A percentile compares a stretch with the other conserved stretches of the same genome.
Evolutionary conservation across 257 asterid species (phyloP).

Genomic region (Fraxinus quadrangulata): DNA sequence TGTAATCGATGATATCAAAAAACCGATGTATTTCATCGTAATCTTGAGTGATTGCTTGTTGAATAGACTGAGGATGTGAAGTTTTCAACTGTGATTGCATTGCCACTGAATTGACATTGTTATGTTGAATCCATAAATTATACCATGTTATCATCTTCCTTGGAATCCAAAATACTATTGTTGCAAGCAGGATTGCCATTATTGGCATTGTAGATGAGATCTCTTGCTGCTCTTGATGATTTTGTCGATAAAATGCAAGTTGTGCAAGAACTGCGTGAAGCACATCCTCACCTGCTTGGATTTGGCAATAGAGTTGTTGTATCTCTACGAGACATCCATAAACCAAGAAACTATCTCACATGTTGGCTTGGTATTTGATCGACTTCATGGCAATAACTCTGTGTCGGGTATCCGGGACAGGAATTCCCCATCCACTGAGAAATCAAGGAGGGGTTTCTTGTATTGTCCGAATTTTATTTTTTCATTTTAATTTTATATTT

Average conservation of each 20-base stretch:
- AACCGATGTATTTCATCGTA: slow-evolving; percentile 63
- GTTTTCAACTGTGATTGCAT: slow-evolving; percentile 49
- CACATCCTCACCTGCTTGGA: slow-evolving; percentile 60
- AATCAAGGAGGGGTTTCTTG: no score
- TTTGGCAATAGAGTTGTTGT: slow-evolving; percentile 45
- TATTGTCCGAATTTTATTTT: no score
- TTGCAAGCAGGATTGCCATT: slow-evolving; percentile 33
- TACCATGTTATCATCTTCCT: slow-evolving; percentile 41
- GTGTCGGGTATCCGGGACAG: slow-evolving; percentile 36
- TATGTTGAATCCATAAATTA: slow-evolving; percentile 53
- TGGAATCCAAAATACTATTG: slow-evolving; percentile 40
- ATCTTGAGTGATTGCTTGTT: slow-evolving; percentile 51
- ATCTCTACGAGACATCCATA: slow-evolving; percentile 63
- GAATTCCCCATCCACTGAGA: no score
- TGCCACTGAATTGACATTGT: slow-evolving; percentile 32
- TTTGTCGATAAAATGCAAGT: slow-evolving; percentile 54
- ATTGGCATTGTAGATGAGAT: slow-evolving; percentile 38
- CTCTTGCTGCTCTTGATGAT: slow-evolving; percentile 44
- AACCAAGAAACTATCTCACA: slow-evolving; percentile 67
- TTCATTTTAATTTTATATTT: no score
- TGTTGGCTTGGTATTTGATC: slow-evolving; percentile 68
- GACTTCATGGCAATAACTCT: slow-evolving; percentile 70
- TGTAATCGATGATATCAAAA: slow-evolving; percentile 64
- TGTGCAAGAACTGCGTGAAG: slow-evolving; percentile 65
- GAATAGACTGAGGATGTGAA: slow-evolving; percentile 34